Percentiles rank a stretch among this genome's conserved stretches.
Evolutionary conservation across 2,329 filamentous ascomycete species (phyloP).

Genomic region (Pseudocercospora musae): DNA sequence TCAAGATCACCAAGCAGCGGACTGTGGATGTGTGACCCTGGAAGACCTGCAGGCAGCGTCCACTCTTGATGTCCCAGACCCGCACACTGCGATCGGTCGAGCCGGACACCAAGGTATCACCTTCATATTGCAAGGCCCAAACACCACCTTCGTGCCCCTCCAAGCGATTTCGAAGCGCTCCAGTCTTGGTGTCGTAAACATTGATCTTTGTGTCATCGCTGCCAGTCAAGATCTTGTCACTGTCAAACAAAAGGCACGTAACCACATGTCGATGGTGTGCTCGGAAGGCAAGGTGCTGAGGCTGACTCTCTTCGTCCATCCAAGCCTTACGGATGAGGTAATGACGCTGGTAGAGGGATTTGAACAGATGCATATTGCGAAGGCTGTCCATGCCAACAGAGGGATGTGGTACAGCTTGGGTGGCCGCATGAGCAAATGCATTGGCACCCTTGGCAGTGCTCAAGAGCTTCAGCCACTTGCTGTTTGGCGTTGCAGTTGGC

Average conservation of each 20-base stretch:
- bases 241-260: constrained; percentile 95
- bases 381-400: constrained; percentile 74
- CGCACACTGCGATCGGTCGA: constrained; percentile 96
- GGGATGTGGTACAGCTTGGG: constrained; percentile 75
- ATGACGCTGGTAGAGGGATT: constrained; percentile 91
- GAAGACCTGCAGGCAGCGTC: constrained; percentile 89
- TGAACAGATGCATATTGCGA: constrained; percentile 85
- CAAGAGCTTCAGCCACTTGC: constrained; percentile 45
- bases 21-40: constrained; percentile 98
- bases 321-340: constrained; percentile 86
- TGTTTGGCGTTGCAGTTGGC: constrained; percentile 40
- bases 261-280: constrained; percentile 95
- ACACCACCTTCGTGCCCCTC: constrained; percentile 95
- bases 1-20: constrained; percentile 88
- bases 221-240: constrained; percentile 95
- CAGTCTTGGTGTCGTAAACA: constrained; percentile 95
- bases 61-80: constrained; percentile 97
- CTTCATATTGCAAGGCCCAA: constrained; percentile 95
- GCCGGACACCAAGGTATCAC: constrained; percentile 90
- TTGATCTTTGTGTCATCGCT: constrained; percentile 98
- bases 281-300: constrained; percentile 90
- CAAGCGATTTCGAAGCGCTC: constrained; percentile 75
- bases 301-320: constrained; percentile 79
- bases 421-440: constrained; percentile 82
- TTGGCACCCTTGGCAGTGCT: constrained; percentile 73